Conservation (phyloP, 208 protist genomes). For the Angomonas deanei region DNA sequence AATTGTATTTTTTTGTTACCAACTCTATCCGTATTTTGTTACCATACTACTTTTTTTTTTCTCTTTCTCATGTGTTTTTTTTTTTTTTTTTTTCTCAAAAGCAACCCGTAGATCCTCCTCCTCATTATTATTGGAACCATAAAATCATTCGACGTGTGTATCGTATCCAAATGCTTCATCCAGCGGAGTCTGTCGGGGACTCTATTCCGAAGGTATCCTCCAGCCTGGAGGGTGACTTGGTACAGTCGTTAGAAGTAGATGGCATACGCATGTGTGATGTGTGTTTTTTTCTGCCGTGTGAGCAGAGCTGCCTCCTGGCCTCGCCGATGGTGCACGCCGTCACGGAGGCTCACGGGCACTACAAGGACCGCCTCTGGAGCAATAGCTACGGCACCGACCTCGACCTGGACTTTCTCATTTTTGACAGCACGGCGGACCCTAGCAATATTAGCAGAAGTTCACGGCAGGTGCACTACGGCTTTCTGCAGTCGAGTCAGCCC, state of each 20-base stretch:
- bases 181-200: background rate
- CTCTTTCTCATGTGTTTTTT: slow-evolving; percentile 5
- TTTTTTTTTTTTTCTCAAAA: no score
- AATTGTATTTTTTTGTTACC: no score
- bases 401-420: background rate
- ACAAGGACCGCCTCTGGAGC: background rate
- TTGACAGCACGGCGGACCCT: background rate
- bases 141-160: no score
- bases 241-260: background rate
- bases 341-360: background rate
- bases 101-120: no score
- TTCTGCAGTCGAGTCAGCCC: background rate
- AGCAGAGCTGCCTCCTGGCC: background rate
- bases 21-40: background rate
- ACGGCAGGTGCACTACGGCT: background rate
- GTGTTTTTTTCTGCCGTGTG: background rate
- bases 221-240: background rate
- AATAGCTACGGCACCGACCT: background rate
- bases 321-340: background rate
- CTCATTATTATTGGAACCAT: no score
- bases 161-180: no score
- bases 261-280: background rate
- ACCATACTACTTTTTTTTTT: background rate
- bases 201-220: background rate
- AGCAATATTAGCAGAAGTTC: background rate